These are phyloP conservation scores for Termitomyces sp. DNA, from an alignment of 768 basidiomycete species.

Conservation along the genomic window DNA sequence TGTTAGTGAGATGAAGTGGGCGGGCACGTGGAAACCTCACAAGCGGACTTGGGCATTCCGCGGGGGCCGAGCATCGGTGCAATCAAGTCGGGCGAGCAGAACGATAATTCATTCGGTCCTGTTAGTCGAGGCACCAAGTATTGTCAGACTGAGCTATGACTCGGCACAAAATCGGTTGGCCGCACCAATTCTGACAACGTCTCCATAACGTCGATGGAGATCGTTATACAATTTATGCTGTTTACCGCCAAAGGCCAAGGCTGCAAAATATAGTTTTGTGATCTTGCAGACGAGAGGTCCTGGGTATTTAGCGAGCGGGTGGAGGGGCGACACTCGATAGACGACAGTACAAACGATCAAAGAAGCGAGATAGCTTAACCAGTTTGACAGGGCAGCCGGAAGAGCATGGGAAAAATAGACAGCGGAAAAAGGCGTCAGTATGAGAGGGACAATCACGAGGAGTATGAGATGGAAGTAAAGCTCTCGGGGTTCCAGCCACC, in stretches of 20 bases:
- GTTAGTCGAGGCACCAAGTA: too few species aligned
- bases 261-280: conserved; percentile 30
- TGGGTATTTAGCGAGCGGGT: conserved; percentile 41
- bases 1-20: too few species aligned
- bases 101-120: conserved; percentile 45
- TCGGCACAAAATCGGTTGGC: not conserved
- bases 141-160: not conserved
- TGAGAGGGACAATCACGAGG: conserved; percentile 4
- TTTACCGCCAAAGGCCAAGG: conserved; percentile 26
- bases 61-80: conserved; percentile 25
- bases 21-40: not conserved
- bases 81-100: conserved; percentile 27
- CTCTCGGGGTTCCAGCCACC: conserved; percentile 3
- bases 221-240: conserved; percentile 35
- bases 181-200: conserved; percentile 49
- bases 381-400: not conserved
- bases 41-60: conserved; percentile 35
- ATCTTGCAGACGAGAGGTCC: conserved; percentile 37
- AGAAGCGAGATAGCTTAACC: not conserved
- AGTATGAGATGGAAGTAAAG: conserved; percentile 3
- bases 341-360: not conserved
- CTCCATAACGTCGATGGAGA: conserved; percentile 47
- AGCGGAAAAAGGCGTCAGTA: not conserved
- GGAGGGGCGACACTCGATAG: conserved; percentile 42
- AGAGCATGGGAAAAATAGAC: not conserved